Conservation (phyloP, 2,329 filamentous ascomycete species). For the Claviceps citrina region DNA sequence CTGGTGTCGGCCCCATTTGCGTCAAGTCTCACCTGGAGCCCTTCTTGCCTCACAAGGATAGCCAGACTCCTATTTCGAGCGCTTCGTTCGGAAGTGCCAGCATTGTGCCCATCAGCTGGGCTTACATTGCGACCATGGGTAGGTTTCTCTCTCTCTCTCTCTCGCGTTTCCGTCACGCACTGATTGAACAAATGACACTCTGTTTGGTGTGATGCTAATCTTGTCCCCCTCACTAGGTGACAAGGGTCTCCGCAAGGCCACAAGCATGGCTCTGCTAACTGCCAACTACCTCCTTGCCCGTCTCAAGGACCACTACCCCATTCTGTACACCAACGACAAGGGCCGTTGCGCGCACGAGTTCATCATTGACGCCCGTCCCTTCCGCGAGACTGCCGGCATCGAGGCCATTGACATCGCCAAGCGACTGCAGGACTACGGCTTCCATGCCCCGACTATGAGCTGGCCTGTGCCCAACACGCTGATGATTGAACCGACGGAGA, state of each 20-base stretch:
- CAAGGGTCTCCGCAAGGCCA: conserved; percentile 71
- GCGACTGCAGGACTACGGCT: conserved; percentile 90
- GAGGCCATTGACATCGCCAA: conserved; percentile 94
- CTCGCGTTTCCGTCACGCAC: background rate
- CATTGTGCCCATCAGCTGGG: conserved; percentile 87
- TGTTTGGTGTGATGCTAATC: background rate
- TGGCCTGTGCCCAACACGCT: conserved; percentile 91
- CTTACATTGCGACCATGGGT: conserved; percentile 93
- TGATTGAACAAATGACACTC: too few relatives aligned
- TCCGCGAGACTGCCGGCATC: conserved; percentile 67
- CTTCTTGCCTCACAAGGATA: conserved; percentile 37
- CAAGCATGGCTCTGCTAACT: conserved; percentile 84
- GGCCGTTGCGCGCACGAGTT: conserved; percentile 93
- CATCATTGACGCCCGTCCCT: conserved; percentile 76
- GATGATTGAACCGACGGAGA: conserved; percentile 96
- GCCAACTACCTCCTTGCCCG: conserved; percentile 91
- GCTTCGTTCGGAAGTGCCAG: conserved; percentile 78
- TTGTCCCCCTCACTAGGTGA: conserved; percentile 8
- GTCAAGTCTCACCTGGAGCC: conserved; percentile 67
- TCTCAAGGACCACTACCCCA: conserved; percentile 71
- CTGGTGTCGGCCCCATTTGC: conserved; percentile 85
- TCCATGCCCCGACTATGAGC: conserved; percentile 94
- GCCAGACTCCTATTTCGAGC: conserved; percentile 52
- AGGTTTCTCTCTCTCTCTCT: conserved; percentile 10
- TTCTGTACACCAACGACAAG: conserved; percentile 83